Conservation (phyloP, 805 yeast genomes). For the Wickerhamomyces strasburgensis region DNA sequence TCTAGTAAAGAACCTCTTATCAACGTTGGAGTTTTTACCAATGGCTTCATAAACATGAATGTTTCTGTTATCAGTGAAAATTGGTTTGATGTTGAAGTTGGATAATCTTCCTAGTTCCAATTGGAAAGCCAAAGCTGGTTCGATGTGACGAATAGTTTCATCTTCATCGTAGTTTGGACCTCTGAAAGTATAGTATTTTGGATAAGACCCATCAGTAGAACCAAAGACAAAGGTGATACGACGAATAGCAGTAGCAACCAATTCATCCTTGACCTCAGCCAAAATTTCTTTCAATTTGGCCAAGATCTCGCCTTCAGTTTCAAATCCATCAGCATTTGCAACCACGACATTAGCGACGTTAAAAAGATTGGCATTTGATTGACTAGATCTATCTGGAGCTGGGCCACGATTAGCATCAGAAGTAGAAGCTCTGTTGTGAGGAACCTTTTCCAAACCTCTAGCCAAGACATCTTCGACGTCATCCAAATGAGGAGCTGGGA, state of each 20-base stretch:
- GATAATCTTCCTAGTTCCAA: conserved; percentile 90
- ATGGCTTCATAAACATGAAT: conserved; percentile 96
- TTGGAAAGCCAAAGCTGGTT: conserved; percentile 97
- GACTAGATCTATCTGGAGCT: conserved; percentile 41
- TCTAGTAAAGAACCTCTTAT: conserved; percentile 93
- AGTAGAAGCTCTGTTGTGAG: conserved; percentile 38
- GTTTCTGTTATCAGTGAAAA: conserved; percentile 93
- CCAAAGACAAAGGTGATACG: conserved; percentile 92
- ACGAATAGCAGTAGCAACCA: conserved; percentile 70
- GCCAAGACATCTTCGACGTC: conserved; percentile 81
- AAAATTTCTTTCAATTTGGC: conserved; percentile 59
- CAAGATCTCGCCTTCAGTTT: conserved; percentile 63
- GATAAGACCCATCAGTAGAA: conserved; percentile 78
- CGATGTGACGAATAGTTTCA: conserved; percentile 92
- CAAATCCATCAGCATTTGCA: conserved; percentile 67
- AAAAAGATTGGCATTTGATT: conserved; percentile 39
- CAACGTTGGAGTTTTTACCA: conserved; percentile 89
- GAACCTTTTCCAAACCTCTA: conserved; percentile 70
- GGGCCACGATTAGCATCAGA: conserved; percentile 35
- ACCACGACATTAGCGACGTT: conserved; percentile 84
- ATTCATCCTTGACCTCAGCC: conserved; percentile 63
- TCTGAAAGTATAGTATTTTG: conserved; percentile 92
- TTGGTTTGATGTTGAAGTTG: conserved; percentile 91
- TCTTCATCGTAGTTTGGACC: conserved; percentile 85
- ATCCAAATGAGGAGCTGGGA: conserved; percentile 77